Percentiles rank a stretch among this genome's conserved stretches.
Evolutionary conservation across 2,329 filamentous ascomycete genomes (phyloP).

Genomic region (Ilyonectria robusta): DNA sequence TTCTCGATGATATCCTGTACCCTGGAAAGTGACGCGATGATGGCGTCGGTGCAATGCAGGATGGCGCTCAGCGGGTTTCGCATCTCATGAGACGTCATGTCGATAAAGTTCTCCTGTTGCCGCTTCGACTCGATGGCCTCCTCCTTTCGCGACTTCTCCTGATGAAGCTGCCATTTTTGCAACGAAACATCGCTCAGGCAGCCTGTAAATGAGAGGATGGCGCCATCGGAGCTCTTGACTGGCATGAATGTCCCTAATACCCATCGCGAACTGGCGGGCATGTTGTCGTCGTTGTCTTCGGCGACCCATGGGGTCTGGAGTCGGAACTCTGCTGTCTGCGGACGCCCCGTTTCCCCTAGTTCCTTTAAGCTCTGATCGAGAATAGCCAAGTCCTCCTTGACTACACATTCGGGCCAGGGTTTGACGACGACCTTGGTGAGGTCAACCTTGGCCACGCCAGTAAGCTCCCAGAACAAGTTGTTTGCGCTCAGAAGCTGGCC

Average conservation of each 20-base stretch:
- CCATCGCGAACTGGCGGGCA: conserved; percentile 62
- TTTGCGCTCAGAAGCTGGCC: conserved; percentile 66
- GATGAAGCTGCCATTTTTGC: conserved; percentile 66
- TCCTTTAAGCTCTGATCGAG: conserved; percentile 58
- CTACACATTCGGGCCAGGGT: conserved; percentile 62
- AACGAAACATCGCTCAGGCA: conserved; percentile 65
- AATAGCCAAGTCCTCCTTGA: conserved; percentile 59
- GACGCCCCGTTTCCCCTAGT: conserved; percentile 57
- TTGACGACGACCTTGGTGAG: conserved; percentile 54
- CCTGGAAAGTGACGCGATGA: conserved; percentile 65
- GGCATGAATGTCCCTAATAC: conserved; percentile 67
- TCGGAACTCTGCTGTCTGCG: conserved; percentile 64
- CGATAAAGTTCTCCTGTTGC: conserved; percentile 86
- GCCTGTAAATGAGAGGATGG: conserved; percentile 62
- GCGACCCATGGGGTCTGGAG: conserved; percentile 63
- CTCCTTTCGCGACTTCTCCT: conserved; percentile 64
- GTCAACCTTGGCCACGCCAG: conserved; percentile 62
- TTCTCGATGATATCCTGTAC: conserved; percentile 57
- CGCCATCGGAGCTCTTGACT: conserved; percentile 61
- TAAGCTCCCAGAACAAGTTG: conserved; percentile 68
- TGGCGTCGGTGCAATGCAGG: conserved; percentile 81
- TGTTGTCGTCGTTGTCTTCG: conserved; percentile 61
- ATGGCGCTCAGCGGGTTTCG: conserved; percentile 82
- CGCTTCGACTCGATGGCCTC: conserved; percentile 72
- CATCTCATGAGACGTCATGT: conserved; percentile 82